Base-by-base conservation (phyloP, 768 basidiomycete species). In the Strobilomyces echinocephalus region DNA sequence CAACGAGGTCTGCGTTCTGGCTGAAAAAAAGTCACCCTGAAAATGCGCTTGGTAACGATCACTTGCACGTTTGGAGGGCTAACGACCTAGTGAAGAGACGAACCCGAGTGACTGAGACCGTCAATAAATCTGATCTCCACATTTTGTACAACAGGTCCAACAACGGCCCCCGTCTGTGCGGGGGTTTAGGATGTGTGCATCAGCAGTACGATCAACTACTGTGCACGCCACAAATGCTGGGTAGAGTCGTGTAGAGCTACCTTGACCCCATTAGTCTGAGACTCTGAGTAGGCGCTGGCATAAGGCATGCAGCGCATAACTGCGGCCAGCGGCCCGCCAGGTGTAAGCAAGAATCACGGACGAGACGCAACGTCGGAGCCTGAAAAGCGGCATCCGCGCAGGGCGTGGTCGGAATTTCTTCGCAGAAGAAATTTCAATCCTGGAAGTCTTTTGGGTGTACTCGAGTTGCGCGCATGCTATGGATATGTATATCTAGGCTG, bases 311-410 rank as follows among this genome's bases (percentile, higher is more conserved):
- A n/a, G n/a, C n/a, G n/a, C n/a, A n/a, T n/a, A n/a, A n/a, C n/a
- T n/a, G n/a, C n/a, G n/a, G n/a, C n/a, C n/a, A 24, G 24, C 24
- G 24, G 10, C 14, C n/a, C 38, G 0, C 9, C 28, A 54, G n/a
- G 39, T 59, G 59, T 15, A 59, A 47, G 4, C 31, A 24, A 24
- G 52, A 59, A n/a, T 59, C 11, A 41, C 41, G 5, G 52, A 54
- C 20, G 58, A 59, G n/a, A n/a, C n/a, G n/a, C n/a, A n/a, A n/a
- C n/a, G n/a, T n/a, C n/a, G n/a, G n/a, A n/a, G n/a, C n/a, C n/a
- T n/a, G n/a, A n/a, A n/a, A n/a, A n/a, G n/a, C n/a, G n/a, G n/a
- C n/a, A n/a, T n/a, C n/a, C n/a, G n/a, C n/a, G n/a, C n/a, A n/a
- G n/a, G n/a, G n/a, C n/a, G n/a, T n/a, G n/a, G n/a, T n/a, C n/a